phyloP scores from a whole-genome alignment of 225 moss, liverwort and hornwort genomes.

The Marchantia paleacea region DNA sequence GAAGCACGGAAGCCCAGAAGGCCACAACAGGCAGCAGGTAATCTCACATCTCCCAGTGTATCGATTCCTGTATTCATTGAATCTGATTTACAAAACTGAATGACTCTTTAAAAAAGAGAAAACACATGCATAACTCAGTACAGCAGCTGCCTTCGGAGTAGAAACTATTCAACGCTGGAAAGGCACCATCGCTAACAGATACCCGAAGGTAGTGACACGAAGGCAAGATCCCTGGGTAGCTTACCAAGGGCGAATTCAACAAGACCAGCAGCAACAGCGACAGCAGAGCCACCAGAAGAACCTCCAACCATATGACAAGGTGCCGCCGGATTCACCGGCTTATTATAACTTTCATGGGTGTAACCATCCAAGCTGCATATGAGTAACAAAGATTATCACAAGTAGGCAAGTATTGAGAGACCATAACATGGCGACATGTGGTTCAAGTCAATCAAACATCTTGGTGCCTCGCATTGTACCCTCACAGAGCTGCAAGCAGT shows the following conservation, averaged over 20 bases:
- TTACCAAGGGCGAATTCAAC: slow-evolving; percentile 86
- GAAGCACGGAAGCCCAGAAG: slow-evolving; percentile 81
- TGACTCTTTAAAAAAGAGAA: too few species aligned
- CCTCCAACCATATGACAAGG: slow-evolving; percentile 70
- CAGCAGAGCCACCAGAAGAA: slow-evolving; percentile 91
- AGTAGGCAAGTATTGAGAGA: not conserved
- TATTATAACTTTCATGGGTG: slow-evolving; percentile 59
- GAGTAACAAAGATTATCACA: not conserved
- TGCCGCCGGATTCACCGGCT: slow-evolving; percentile 75
- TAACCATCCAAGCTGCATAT: slow-evolving; percentile 69
- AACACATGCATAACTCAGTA: too few species aligned
- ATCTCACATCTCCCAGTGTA: slow-evolving; percentile 75
- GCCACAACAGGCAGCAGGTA: slow-evolving; percentile 93
- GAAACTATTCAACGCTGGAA: too few species aligned
- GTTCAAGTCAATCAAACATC: too few species aligned
- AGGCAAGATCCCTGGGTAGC: not conserved
- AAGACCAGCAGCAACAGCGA: slow-evolving; percentile 76
- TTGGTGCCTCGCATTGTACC: too few species aligned
- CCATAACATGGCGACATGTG: not conserved
- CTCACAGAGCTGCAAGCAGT: too few species aligned
- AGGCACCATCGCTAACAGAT: not conserved
- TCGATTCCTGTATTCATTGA: slow-evolving; percentile 58
- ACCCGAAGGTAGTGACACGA: not conserved
- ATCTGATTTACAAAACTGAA: not conserved
- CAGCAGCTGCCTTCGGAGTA: too few species aligned